Percentiles rank a stretch among this genome's conserved stretches.
phyloP scores from a whole-genome alignment of 148 eudicot genomes.

The Diospyros kaki region DNA sequence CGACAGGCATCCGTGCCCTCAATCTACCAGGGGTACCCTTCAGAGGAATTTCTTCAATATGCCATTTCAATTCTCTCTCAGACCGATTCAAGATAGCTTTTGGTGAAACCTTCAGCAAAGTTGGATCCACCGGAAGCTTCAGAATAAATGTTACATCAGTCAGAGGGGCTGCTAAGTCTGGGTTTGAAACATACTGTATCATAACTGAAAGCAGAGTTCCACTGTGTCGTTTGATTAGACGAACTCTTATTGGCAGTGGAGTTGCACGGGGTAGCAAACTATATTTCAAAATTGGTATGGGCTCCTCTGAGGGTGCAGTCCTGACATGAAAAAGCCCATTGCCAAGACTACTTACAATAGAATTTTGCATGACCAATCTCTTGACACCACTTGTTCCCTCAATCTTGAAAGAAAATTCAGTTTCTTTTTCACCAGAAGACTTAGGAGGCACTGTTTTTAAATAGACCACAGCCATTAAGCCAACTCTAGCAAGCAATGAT shows the following conservation, averaged over 20 bases:
- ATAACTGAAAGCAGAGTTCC: constrained; percentile 88
- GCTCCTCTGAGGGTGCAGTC: constrained; percentile 61
- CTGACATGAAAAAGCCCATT: constrained; percentile 87
- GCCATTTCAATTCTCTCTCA: constrained; percentile 91
- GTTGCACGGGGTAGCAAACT: constrained; percentile 71
- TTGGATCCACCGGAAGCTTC: constrained; percentile 87
- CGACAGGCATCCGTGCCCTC: constrained; percentile 85
- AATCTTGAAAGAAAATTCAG: constrained; percentile 84
- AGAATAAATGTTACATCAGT: constrained; percentile 67
- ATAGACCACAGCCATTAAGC: constrained; percentile 74
- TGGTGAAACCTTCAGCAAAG: constrained; percentile 73
- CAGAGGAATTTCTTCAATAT: constrained; percentile 71
- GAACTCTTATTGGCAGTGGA: constrained; percentile 78
- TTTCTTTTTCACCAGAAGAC: constrained; percentile 66
- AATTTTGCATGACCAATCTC: constrained; percentile 61
- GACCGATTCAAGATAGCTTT: constrained; percentile 85
- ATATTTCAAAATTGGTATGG: constrained; percentile 73
- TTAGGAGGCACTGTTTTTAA: constrained; percentile 72
- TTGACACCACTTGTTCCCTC: constrained; percentile 65
- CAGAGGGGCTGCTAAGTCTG: constrained; percentile 68
- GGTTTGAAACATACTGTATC: constrained; percentile 87
- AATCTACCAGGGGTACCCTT: constrained; percentile 78
- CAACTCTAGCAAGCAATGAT: constrained; percentile 83
- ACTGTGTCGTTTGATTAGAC: constrained; percentile 78
- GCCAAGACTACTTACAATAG: constrained; percentile 78